Percentiles rank a stretch among this genome's conserved stretches.
These are phyloP conservation scores for Hygrophila difformis DNA, from an alignment of 257 asterid species.

Conservation along the genomic window DNA sequence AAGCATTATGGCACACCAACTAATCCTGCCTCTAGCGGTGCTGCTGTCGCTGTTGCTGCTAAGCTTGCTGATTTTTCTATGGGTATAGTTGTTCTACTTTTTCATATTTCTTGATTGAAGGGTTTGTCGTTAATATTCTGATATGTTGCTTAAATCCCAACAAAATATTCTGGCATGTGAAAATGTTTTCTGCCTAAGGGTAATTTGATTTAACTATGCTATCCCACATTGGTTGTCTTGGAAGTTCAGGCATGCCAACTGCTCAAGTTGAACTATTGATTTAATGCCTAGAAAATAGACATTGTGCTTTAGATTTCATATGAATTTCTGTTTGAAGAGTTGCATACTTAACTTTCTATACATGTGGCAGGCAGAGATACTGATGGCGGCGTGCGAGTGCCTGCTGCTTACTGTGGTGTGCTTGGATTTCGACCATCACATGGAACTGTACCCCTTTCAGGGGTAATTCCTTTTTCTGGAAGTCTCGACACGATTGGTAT, in stretches of 20 bases:
- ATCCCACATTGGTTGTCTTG: not conserved
- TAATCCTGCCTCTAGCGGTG: conserved; percentile 99
- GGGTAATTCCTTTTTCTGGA: conserved; percentile 69
- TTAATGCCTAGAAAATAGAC: too few species aligned
- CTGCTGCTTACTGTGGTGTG: conserved; percentile 90
- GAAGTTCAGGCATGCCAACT: not conserved
- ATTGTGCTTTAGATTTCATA: not conserved
- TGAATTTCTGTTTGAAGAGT: not conserved
- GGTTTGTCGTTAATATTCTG: too few species aligned
- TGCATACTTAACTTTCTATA: conserved; percentile 17
- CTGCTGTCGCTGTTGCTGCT: conserved; percentile 94
- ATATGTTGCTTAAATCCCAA: too few species aligned
- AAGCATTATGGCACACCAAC: conserved; percentile 83
- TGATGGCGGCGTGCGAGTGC: conserved; percentile 91
- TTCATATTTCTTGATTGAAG: not conserved
- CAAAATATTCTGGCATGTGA: too few species aligned
- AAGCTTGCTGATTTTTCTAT: conserved; percentile 82
- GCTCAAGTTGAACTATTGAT: conserved; percentile 6
- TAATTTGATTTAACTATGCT: too few species aligned
- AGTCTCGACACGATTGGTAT: conserved; percentile 93
- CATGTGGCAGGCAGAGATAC: conserved; percentile 71
- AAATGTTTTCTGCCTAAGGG: too few species aligned
- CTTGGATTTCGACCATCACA: conserved; percentile 88
- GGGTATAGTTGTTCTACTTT: conserved; percentile 32
- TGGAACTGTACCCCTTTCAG: conserved; percentile 67